Base-by-base conservation (phyloP, 345 rosid genomes). In the Carallia pectinifolia region DNA sequence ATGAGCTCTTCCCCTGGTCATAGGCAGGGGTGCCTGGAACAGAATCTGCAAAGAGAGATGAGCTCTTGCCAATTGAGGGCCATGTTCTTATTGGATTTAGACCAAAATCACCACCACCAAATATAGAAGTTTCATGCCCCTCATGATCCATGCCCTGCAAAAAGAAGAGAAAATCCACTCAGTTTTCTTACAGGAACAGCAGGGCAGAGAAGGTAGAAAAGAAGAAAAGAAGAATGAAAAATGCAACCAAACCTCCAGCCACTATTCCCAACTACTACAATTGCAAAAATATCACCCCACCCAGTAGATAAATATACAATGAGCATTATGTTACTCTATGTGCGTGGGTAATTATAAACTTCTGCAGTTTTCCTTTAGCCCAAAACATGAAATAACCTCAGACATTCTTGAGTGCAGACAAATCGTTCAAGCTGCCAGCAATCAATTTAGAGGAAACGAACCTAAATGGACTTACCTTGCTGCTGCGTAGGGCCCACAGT, bases 71-170 rank as follows among this genome's bases (percentile, higher is more conserved):
- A 23, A 12, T 10, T 62, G 81, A 68, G 40, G 90, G 53, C 58
- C 88, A 90, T 1, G 91, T 90, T 80, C 70, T 89, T 53, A 90
- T 86, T 64, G 98, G 97, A 77, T 89, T 90, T 70, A 89, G 80
- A 67, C 83, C 83, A 76, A 92, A 95, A 69, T 78, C 93, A 62
- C 80, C 85, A 33, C 83, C 72, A 64, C 90, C 96, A 69, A 84
- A 85, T 31, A 82, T 66, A 73, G 85, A 85, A 69, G 77, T 77
- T 63, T 83, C 75, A 34, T 74, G 74, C 76, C 71, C 86, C 74
- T 76, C 86, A 58, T 66, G 79, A 58, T 82, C 88, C 73, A 66
- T 75, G 62, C 80, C 93, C 99, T 92, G 85, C 77, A 73, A 64
- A 56, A 63, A 56, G 27, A 38, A 8, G 59, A 30, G 59, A 3